phyloP scores from a whole-genome alignment of 495 filamentous ascomycete species.

The Alectoria sarmentosa region DNA sequence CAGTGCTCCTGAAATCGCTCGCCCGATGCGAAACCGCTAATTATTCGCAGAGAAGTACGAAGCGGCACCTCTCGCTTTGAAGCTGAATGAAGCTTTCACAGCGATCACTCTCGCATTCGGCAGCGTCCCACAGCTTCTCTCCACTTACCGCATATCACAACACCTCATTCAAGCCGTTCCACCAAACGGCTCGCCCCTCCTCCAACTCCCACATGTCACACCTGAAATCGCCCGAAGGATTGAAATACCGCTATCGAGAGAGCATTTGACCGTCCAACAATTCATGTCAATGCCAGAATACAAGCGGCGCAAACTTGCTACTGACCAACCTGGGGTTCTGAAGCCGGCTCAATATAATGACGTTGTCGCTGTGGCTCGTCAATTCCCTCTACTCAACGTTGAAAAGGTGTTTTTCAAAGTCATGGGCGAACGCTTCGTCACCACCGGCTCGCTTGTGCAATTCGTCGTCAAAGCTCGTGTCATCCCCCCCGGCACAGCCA shows the following conservation, averaged over 20 bases:
- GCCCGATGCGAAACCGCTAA: constrained; percentile 9
- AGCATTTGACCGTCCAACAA: constrained; percentile 70
- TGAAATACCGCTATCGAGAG: constrained; percentile 63
- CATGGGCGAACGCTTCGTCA: constrained; percentile 84
- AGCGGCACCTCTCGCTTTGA: constrained; percentile 76
- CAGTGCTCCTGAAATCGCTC: constrained; percentile 35
- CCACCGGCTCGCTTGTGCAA: constrained; percentile 86
- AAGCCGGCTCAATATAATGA: constrained; percentile 68
- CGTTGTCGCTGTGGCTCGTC: constrained; percentile 66
- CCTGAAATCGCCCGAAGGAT: constrained; percentile 63
- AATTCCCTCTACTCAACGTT: constrained; percentile 75
- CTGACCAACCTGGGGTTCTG: constrained; percentile 62
- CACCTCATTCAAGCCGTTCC: constrained; percentile 83
- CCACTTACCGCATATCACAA: constrained; percentile 76
- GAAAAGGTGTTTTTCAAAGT: constrained; percentile 98
- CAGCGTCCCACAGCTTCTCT: constrained; percentile 71
- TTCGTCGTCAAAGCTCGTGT: constrained; percentile 94
- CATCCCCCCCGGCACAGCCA: constrained; percentile 71
- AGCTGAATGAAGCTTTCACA: constrained; percentile 76
- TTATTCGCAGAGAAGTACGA: constrained; percentile 54
- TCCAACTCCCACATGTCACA: constrained; percentile 88
- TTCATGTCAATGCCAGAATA: constrained; percentile 79
- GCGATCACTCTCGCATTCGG: constrained; percentile 83
- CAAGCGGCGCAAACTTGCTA: constrained; percentile 59
- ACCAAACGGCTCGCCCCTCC: constrained; percentile 74